Base-by-base conservation (phyloP, 2,329 filamentous ascomycete genomes). In the Colletotrichum melonis region DNA sequence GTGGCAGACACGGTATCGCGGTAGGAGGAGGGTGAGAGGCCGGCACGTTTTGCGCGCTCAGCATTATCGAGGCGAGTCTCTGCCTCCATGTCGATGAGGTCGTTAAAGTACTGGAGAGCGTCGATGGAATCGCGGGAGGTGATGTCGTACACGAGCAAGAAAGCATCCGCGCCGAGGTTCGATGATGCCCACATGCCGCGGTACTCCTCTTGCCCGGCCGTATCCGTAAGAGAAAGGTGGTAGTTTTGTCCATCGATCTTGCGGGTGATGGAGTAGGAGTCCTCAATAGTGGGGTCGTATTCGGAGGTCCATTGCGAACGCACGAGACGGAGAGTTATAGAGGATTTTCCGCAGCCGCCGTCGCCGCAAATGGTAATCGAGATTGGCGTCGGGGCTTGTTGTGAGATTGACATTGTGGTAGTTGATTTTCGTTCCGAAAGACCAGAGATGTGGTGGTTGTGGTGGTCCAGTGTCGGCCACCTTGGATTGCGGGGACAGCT, bases 191-290 rank as follows among this genome's bases (percentile, higher is more conserved):
- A 97, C 87, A 97, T 94, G 77, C 93, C 92, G 76, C 94, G 92
- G 85, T 97, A 97, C 84, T 97, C 94, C 84, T 97, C 94, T 82
- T 97, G 94, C n/a, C 94, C 94, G 30, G 94, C 94, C 1, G 94
- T 96, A 85, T 97, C 94, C 73, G 93, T 96, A 63, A 97, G 88
- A 62, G 89, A 88, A 46, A 97, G 91, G 82, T 94, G 92, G 87
- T 95, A 96, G 63, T 90, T 91, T 66, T 96, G 88, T 79, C 94
- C 94, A 78, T 96, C 94, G 81, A 97, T 91, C 78, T 88, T 90
- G 76, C 94, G 93, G 63, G 94, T 95, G 75, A 97, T 92, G 78
- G 91, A 93, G 87, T 97, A 97, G 77, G 92, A 95, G 87, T 97
- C 94, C 84, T 95, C 92, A 82, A 94, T 94, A 46, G 92, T 94